Evolutionary conservation across 495 filamentous ascomycete species (phyloP), one percentile per base, ranked within the genome.

Genomic region (Chaetomium tenue): DNA sequence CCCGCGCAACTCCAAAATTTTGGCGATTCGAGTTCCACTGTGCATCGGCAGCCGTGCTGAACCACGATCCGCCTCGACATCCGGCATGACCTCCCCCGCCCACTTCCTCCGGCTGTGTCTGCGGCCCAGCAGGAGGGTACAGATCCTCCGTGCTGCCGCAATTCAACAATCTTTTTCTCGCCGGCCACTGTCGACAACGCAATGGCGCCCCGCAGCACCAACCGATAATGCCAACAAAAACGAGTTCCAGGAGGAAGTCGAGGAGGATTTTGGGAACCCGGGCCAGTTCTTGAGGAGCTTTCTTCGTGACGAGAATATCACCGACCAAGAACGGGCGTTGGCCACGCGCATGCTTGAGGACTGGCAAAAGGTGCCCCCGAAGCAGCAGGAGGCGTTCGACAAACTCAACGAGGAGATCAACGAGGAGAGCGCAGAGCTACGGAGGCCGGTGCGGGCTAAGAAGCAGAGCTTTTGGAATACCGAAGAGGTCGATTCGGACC

Each of bases 31-130:
- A 63, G 65, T 67, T 57, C 60, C 44, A 63, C 56, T 26, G 56
- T 30, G 60, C 65, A 67, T 61, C 40, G 53, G 58, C 51, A 61
- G 52, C 48, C 59, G 59, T 20, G 58, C 46, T 59, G 18, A 47
- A 46, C 51, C 63, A 60, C 68, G 56, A 66, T 48, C 25, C 50
- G 52, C 63, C 58, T 56, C 59, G 64, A 63, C 61, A 65, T 48
- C 67, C 66, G 70, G 59, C 52, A 84, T 84, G 82, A 79, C 81
- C 68, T 79, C 81, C 67, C 73, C 79, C 66, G 71, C 79, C 66
- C 80, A 76, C 69, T 67, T 79, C 28, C 71, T 83, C 66, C 80
- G 81, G 68, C 70, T 82, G 37, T 77, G 78, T 54, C 72, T 79
- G 60, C 76, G 77, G 68, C 74, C 74, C 63, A 71, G 76, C 67